Conservation (phyloP, 2,329 filamentous ascomycete species). For the Torrubiella hemipterigena region DNA sequence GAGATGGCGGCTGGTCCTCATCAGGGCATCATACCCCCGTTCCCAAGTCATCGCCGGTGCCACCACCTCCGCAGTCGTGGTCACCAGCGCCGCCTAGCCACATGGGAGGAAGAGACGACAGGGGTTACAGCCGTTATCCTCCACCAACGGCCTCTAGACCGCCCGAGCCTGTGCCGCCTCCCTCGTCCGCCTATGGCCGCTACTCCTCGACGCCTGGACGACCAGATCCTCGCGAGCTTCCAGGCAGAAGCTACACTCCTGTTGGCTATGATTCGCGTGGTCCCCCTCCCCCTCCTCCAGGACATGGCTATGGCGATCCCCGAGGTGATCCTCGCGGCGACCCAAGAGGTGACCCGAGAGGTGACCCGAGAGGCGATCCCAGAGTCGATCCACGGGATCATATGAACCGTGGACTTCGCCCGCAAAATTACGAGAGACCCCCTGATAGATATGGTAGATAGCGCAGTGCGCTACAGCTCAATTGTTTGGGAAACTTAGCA, state of each 20-base stretch:
- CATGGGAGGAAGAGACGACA: constrained; percentile 24
- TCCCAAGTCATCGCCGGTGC: constrained; percentile 20
- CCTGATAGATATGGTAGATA: constrained; percentile 32
- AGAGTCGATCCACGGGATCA: constrained; percentile 18
- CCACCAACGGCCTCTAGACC: no score
- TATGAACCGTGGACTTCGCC: constrained; percentile 28
- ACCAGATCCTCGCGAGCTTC: constrained; percentile 27
- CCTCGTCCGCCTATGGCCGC: constrained; percentile 26
- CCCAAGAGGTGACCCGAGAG: constrained; percentile 7
- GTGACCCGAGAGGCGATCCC: constrained; percentile 13
- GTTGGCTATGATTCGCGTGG: constrained; percentile 28
- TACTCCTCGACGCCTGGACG: constrained; percentile 31
- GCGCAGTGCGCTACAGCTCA: no score
- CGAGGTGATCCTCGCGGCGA: constrained; percentile 15
- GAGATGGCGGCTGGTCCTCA: constrained; percentile 9
- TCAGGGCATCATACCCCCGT: constrained; percentile 17
- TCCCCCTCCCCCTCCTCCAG: constrained; percentile 20
- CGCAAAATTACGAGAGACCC: constrained; percentile 32
- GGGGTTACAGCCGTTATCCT: constrained; percentile 19
- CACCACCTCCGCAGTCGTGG: constrained; percentile 21
- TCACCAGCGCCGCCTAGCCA: constrained; percentile 16
- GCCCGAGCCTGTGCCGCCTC: constrained; percentile 22
- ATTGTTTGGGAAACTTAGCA: no score
- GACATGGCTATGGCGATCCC: constrained; percentile 14
- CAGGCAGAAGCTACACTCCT: constrained; percentile 33